A percentile compares a stretch with the other conserved stretches of the same genome.
phyloP scores from a whole-genome alignment of 768 basidiomycete genomes.

The Mycena crocata region DNA sequence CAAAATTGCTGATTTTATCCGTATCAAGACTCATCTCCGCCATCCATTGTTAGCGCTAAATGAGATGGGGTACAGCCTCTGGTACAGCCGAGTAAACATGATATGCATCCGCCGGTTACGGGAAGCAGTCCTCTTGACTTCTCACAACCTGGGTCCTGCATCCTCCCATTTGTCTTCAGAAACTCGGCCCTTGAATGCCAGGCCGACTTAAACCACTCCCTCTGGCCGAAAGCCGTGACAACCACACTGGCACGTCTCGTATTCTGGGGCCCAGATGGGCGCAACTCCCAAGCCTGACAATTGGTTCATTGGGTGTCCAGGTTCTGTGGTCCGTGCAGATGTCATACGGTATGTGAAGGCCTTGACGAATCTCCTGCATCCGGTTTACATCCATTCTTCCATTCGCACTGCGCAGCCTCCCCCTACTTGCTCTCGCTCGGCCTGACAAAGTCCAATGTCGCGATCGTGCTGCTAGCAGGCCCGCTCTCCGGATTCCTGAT shows the following conservation, averaged over 20 bases:
- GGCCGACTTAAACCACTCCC: conserved; percentile 21
- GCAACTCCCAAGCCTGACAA: conserved; percentile 75
- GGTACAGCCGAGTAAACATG: too few relatives aligned
- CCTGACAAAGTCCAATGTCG: conserved; percentile 86
- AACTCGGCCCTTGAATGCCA: too few relatives aligned
- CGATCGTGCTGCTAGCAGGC: conserved; percentile 92
- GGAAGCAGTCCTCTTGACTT: too few relatives aligned
- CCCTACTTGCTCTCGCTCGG: conserved; percentile 93
- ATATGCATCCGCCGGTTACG: too few relatives aligned
- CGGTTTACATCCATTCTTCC: too few relatives aligned
- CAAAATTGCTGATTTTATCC: too few relatives aligned
- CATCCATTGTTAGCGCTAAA: too few relatives aligned
- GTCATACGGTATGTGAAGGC: conserved; percentile 85
- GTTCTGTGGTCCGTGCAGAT: conserved; percentile 96
- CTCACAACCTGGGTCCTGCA: too few relatives aligned
- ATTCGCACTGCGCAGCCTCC: conserved; percentile 56
- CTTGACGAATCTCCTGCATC: too few relatives aligned
- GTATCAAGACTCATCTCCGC: too few relatives aligned
- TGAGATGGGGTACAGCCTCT: too few relatives aligned
- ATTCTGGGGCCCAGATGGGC: conserved; percentile 78
- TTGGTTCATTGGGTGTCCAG: conserved; percentile 87
- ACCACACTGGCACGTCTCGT: conserved; percentile 62
- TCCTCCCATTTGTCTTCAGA: too few relatives aligned
- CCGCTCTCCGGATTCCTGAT: conserved; percentile 91
- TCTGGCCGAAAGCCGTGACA: conserved; percentile 26